Evolutionary conservation across 495 filamentous ascomycete genomes (phyloP).

Genomic region (Chaetomium tenue): DNA sequence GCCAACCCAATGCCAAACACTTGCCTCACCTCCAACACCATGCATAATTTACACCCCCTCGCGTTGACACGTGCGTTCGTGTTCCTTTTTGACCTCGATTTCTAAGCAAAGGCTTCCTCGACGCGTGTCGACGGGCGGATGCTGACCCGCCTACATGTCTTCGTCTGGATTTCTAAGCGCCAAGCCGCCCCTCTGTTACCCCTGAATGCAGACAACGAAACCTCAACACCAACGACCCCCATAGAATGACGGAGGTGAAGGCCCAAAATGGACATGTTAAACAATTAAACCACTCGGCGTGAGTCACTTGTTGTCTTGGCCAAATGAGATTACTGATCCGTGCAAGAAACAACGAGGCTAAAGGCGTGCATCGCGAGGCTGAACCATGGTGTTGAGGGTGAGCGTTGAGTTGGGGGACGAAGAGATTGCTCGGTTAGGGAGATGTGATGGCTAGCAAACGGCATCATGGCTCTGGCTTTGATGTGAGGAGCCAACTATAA

Average conservation of each 20-base stretch:
- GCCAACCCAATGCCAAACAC: no score
- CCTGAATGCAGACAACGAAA: neutral
- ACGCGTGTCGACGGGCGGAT: neutral
- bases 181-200: neutral
- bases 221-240: neutral
- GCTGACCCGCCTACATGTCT: constrained; percentile 1
- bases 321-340: neutral
- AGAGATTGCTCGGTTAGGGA: no score
- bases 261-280: neutral
- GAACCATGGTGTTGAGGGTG: neutral
- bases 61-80: constrained; percentile 4
- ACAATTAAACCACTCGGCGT: neutral
- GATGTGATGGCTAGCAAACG: neutral
- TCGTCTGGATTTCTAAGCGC: constrained; percentile 17
- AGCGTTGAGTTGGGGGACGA: neutral
- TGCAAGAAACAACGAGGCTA: neutral
- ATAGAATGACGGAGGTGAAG: neutral
- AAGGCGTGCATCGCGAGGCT: neutral
- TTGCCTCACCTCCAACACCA: neutral
- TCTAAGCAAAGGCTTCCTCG: constrained; percentile 2
- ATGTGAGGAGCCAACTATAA: neutral
- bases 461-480: neutral
- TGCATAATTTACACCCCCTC: neutral
- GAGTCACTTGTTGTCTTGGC: neutral
- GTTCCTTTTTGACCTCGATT: neutral